Evolutionary conservation across 495 filamentous ascomycete species (phyloP).

Genomic region (Xylaria grammica): DNA sequence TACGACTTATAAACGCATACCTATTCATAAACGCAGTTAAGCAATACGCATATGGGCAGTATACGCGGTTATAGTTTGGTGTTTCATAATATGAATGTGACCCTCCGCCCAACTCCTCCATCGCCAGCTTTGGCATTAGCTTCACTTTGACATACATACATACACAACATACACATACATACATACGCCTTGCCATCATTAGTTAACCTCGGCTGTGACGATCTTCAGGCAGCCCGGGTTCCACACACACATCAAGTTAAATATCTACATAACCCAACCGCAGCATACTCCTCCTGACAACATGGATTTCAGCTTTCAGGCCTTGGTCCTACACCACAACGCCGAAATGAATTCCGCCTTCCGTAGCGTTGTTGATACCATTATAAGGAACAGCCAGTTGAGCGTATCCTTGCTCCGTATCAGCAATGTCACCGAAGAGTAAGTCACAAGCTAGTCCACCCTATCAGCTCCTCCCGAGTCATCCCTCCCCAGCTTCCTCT

Average conservation of each 20-base stretch:
- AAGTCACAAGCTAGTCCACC: conserved; percentile 13
- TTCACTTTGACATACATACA: conserved; percentile 9
- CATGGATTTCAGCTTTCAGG: conserved; percentile 21
- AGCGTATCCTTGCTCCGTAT: conserved; percentile 36
- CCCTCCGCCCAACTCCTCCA: neutral
- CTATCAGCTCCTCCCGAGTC: neutral
- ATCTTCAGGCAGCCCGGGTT: neutral
- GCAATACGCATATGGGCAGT: neutral
- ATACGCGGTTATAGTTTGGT: too few relatives aligned
- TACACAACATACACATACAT: neutral
- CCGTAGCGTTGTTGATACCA: conserved; percentile 22
- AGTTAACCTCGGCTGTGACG: neutral
- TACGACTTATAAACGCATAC: conserved; percentile 9
- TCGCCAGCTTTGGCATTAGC: neutral
- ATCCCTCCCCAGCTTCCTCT: neutral
- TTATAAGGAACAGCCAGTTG: conserved; percentile 37
- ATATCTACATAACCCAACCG: conserved; percentile 21
- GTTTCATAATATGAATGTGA: conserved; percentile 1
- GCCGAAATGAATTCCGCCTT: conserved; percentile 28
- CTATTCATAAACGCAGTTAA: too few relatives aligned
- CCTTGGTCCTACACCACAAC: conserved; percentile 12
- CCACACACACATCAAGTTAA: neutral
- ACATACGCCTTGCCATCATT: conserved; percentile 11
- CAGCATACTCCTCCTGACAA: neutral
- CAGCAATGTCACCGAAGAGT: conserved; percentile 36